A percentile compares a stretch with the other conserved stretches of the same genome.
phyloP scores from a whole-genome alignment of 106 monocot genomes.

The Narthecium ossifragum region DNA sequence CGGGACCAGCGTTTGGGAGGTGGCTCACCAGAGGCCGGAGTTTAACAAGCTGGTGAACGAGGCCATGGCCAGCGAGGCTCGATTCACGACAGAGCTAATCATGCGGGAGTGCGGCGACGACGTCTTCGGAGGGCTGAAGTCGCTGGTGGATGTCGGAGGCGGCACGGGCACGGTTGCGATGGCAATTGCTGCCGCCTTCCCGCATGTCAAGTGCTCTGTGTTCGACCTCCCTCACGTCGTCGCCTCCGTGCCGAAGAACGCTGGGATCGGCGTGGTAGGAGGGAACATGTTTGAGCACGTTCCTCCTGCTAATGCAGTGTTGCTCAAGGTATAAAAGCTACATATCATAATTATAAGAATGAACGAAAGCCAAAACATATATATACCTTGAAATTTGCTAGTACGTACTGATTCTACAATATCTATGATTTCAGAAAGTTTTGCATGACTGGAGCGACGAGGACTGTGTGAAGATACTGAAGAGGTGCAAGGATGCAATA shows the following conservation, averaged over 20 bases:
- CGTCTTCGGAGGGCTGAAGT: background rate
- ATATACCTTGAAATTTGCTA: too few species aligned
- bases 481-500: constrained; percentile 1
- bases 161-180: background rate
- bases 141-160: constrained; percentile 7
- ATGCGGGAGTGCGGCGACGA: background rate
- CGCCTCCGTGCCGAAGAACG: background rate
- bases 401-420: background rate
- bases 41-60: background rate
- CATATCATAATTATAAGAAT: background rate
- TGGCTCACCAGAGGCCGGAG: too few species aligned
- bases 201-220: constrained; percentile 1
- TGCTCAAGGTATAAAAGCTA: background rate
- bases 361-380: background rate
- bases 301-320: background rate
- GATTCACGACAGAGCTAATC: background rate
- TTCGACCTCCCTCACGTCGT: constrained; percentile 6
- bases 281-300: constrained; percentile 3
- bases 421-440: background rate
- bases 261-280: background rate
- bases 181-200: background rate
- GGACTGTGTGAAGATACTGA: background rate
- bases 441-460: constrained; percentile 2
- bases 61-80: background rate
- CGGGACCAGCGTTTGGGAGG: background rate